Evolutionary conservation across 1,284 basidiomycete genomes (phyloP).

Genomic region (Ceratobasidium sp.): DNA sequence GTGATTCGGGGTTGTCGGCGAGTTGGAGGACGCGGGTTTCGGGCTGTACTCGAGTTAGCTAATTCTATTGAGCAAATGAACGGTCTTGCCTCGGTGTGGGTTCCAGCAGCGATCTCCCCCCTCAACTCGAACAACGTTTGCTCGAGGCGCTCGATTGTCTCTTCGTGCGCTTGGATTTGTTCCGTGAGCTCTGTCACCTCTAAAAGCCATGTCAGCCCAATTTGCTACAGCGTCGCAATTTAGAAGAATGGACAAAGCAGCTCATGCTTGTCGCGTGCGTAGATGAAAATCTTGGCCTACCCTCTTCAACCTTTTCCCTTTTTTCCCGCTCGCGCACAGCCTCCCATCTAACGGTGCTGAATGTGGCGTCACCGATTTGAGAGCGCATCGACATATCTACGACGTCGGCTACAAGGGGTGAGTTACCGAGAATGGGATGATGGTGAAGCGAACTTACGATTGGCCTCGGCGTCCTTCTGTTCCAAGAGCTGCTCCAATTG

Average conservation of each 20-base stretch:
- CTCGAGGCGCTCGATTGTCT: slow-evolving; percentile 66
- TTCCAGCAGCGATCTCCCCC: slow-evolving; percentile 75
- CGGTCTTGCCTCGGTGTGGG: slow-evolving; percentile 54
- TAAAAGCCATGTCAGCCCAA: not conserved
- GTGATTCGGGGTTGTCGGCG: slow-evolving; percentile 69
- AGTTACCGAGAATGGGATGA: slow-evolving; percentile 39
- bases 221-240: not conserved
- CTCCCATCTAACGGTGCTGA: slow-evolving; percentile 23
- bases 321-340: slow-evolving; percentile 31
- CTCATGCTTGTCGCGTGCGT: not conserved
- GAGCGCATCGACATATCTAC: slow-evolving; percentile 48
- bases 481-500: slow-evolving; percentile 65
- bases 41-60: slow-evolving; percentile 60
- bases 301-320: slow-evolving; percentile 45
- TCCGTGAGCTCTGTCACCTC: slow-evolving; percentile 48
- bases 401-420: slow-evolving; percentile 47
- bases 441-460: slow-evolving; percentile 50
- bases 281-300: slow-evolving; percentile 48
- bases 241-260: not conserved
- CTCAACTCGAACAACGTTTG: slow-evolving; percentile 75
- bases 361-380: slow-evolving; percentile 45
- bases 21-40: slow-evolving; percentile 70
- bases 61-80: not conserved
- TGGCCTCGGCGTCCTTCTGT: slow-evolving; percentile 55
- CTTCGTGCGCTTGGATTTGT: slow-evolving; percentile 52